phyloP scores from a whole-genome alignment of 768 basidiomycete genomes.

The Pulveroboletus sp. region DNA sequence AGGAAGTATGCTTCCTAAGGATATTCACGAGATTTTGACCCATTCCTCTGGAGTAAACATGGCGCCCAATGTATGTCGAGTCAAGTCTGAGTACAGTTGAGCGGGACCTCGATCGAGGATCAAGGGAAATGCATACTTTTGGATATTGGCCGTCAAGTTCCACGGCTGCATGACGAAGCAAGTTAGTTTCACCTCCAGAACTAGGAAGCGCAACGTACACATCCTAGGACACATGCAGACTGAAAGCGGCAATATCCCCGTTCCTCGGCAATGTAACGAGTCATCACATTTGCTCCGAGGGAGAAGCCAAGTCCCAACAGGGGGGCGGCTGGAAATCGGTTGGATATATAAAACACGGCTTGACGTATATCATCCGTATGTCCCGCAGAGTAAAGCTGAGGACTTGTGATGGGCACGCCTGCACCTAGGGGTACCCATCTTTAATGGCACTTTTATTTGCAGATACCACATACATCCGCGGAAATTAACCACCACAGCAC shows the following conservation, averaged over 20 bases:
- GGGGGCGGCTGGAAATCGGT: slow-evolving; percentile 73
- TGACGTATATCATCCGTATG: slow-evolving; percentile 88
- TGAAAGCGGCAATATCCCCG: slow-evolving; percentile 57
- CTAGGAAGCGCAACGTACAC: slow-evolving; percentile 48
- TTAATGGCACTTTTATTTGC: slow-evolving; percentile 13
- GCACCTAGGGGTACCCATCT: slow-evolving; percentile 54
- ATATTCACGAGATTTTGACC: slow-evolving; percentile 66
- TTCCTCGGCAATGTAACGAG: slow-evolving; percentile 87
- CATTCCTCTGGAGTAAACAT: slow-evolving; percentile 78
- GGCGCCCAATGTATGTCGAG: slow-evolving; percentile 51
- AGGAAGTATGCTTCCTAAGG: slow-evolving; percentile 47
- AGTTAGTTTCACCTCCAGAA: slow-evolving; percentile 12
- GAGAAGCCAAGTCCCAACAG: slow-evolving; percentile 90
- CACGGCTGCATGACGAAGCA: slow-evolving; percentile 41
- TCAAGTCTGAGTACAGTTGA: slow-evolving; percentile 44
- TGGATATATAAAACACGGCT: slow-evolving; percentile 72
- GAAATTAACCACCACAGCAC: slow-evolving; percentile 89
- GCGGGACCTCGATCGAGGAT: slow-evolving; percentile 4
- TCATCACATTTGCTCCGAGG: slow-evolving; percentile 88
- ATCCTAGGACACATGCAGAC: slow-evolving; percentile 69
- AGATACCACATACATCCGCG: slow-evolving; percentile 70
- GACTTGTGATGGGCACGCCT: slow-evolving; percentile 77
- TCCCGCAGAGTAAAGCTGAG: slow-evolving; percentile 83
- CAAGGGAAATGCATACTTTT: slow-evolving; percentile 26
- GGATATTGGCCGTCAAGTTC: slow-evolving; percentile 39